phyloP scores from a whole-genome alignment of 2,329 filamentous ascomycete species.

The Fusarium incarnatum region DNA sequence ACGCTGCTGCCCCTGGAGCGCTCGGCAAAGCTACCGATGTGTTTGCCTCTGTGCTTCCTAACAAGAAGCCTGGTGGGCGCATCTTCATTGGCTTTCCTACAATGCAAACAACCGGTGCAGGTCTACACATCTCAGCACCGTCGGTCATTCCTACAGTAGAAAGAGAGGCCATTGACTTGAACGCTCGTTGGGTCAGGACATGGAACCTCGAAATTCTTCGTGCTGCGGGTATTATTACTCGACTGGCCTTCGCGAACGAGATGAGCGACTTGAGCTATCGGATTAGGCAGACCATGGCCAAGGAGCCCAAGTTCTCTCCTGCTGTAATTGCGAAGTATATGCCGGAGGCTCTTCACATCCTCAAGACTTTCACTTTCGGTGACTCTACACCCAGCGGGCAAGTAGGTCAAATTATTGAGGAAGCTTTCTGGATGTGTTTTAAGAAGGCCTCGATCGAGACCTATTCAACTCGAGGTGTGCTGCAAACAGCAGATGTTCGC shows the following conservation, averaged over 20 bases:
- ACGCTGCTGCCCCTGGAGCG: constrained; percentile 56
- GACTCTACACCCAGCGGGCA: constrained; percentile 90
- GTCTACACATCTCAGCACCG: constrained; percentile 93
- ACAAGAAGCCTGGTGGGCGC: constrained; percentile 81
- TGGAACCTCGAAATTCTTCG: constrained; percentile 97
- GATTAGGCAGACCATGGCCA: constrained; percentile 61
- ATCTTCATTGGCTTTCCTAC: constrained; percentile 99
- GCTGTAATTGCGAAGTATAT: constrained; percentile 75
- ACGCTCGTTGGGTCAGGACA: constrained; percentile 91
- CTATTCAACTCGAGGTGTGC: constrained; percentile 86
- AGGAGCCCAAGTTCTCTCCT: constrained; percentile 66
- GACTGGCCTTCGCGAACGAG: constrained; percentile 88
- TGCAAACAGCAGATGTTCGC: constrained; percentile 85
- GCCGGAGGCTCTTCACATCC: constrained; percentile 82
- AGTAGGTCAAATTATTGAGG: constrained; percentile 88
- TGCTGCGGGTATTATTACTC: constrained; percentile 88
- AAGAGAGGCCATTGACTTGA: constrained; percentile 94
- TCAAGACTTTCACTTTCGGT: constrained; percentile 87
- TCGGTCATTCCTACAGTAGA: constrained; percentile 98
- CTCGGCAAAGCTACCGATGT: constrained; percentile 76
- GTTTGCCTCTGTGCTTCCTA: constrained; percentile 90
- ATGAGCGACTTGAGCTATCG: constrained; percentile 80
- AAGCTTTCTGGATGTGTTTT: constrained; percentile 95
- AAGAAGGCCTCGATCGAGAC: constrained; percentile 86
- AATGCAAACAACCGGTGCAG: constrained; percentile 93